These are phyloP conservation scores for Cochlearia excelsa DNA, from an alignment of 345 rosid species.

Conservation along the genomic window DNA sequence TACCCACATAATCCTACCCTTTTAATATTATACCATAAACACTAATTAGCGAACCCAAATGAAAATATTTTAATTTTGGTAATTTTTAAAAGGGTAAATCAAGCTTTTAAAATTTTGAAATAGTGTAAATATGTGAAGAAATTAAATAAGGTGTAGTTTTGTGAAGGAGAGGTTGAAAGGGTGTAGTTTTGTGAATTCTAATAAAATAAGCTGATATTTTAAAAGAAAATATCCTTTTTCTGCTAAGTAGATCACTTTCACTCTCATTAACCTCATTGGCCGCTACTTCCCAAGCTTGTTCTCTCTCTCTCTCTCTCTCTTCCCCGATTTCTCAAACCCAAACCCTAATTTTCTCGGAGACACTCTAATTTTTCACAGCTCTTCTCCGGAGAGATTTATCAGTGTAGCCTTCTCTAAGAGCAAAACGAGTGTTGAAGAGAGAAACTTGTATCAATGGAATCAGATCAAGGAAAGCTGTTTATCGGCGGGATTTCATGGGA, in stretches of 20 bases:
- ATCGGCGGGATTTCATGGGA: constrained; percentile 98
- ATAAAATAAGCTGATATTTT: not conserved
- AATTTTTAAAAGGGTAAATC: no score
- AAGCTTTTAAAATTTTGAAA: no score
- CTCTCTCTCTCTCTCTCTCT: not conserved
- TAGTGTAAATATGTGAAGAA: no score
- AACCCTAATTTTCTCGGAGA: constrained; percentile 34
- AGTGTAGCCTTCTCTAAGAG: constrained; percentile 24
- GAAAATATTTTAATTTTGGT: no score
- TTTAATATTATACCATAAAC: no score
- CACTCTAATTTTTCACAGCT: constrained; percentile 26
- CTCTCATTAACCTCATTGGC: constrained; percentile 32
- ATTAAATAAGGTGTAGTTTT: no score
- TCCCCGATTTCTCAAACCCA: constrained; percentile 18
- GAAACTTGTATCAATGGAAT: constrained; percentile 45
- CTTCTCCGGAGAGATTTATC: constrained; percentile 23
- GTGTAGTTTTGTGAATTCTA: no score
- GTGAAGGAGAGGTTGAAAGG: no score
- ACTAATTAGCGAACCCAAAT: no score
- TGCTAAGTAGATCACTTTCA: not conserved
- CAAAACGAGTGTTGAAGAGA: not conserved
- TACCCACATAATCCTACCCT: no score
- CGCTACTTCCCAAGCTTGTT: constrained; percentile 14
- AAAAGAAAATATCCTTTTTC: not conserved
- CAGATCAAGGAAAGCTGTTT: constrained; percentile 89